Evolutionary conservation across 129 eudicot genomes (phyloP), one percentile per base, ranked within the genome.

Genomic region (Centaurea solstitialis): DNA sequence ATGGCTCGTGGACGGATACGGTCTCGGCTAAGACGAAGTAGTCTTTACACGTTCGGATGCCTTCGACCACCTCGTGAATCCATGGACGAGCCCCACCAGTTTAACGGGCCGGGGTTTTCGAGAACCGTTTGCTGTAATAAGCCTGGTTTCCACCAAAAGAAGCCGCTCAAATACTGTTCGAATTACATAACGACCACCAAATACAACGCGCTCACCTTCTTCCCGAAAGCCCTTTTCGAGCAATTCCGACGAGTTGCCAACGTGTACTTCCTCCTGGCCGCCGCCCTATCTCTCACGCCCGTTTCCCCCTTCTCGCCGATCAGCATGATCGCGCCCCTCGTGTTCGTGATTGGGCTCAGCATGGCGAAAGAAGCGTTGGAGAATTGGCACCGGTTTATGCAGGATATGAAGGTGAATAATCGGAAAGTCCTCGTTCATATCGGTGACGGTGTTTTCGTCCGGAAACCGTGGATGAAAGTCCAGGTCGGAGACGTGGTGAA

Each of bases 221-320:
- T 87, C 17, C 91, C 91, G 0, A 81, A 84, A 67, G 86, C 91
- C 69, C 79, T 84, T 1, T 87, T 84, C 66, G 91, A 87, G 84
- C 88, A 87, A 79, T 87, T 87, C 53, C 71, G 85, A 45, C 88
- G 88, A 20, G 88, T 87, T 70, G 90, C 90, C 1, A 87, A 87
- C n/a, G 24, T 87, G 38, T 87, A 87, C 59, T 87, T 84, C 74
- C 86, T 87, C 24, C 38, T 87, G 41, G 81, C 90, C 38, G 91
- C 91, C 21, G 71, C 76, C 33, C 35, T 87, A 17, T 87, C 91
- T 21, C 66, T 87, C 39, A 77, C 84, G 1, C 74, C 81, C 6
- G 83, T 84, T n/a, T 78, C 86, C 22, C 91, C 91, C 26, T 84
- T 84, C 20, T 70, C 87, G 17, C 72, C 90, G 9, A 35, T 72